Evolutionary conservation across 805 yeast genomes (phyloP), one percentile per base, ranked within the genome.

Genomic region (Zygosaccharomyces bailii): DNA sequence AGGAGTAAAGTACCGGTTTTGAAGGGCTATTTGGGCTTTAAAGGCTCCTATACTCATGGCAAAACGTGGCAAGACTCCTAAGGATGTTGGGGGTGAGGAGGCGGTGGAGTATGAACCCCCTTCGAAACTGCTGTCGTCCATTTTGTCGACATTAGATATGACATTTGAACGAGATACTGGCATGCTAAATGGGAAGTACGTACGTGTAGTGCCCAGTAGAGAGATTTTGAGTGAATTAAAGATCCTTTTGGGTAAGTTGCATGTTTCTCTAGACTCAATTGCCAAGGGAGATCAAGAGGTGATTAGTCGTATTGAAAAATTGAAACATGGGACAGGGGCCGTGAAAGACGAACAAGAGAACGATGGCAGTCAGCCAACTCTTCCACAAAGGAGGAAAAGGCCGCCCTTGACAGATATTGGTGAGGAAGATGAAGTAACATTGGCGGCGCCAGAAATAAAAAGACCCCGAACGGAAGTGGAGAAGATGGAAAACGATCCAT

Each of bases 141-240:
- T 84, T 10, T 65, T 83, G 43, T 66, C 67, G 36, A 78, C 76
- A 50, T 61, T 82, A 30, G 69, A 72, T 37, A 60, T 84, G 42
- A 65, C 76, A 1, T 83, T 78, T 56, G 86, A 82, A 54, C 67
- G 75, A 4, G 75, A 78, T 31, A 68, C 75, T 13, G 89, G 89
- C 1, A 61, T 77, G 42, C 62, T 84, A 18, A 80, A 74, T 51
- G 90, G 90, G 0, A 81, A 78, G 14, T 56, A 72, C 4, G 68
- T 77, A 0, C 65, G 74, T 1, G 71, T 76, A 4, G 63, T 69
- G 16, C 75, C 74, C 1, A 44, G 46, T 2, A 39, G 68, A 16
- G 71, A 71, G 44, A 63, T 71, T 4, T 59, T 79, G 31, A 59
- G 66, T 11, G 76, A 77, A 44, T 56, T 79, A 47, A 69, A 68